Percentiles rank a stretch among this genome's conserved stretches.
These are phyloP conservation scores for Lepidium africanum DNA, from an alignment of 345 rosid genomes.

Conservation along the genomic window DNA sequence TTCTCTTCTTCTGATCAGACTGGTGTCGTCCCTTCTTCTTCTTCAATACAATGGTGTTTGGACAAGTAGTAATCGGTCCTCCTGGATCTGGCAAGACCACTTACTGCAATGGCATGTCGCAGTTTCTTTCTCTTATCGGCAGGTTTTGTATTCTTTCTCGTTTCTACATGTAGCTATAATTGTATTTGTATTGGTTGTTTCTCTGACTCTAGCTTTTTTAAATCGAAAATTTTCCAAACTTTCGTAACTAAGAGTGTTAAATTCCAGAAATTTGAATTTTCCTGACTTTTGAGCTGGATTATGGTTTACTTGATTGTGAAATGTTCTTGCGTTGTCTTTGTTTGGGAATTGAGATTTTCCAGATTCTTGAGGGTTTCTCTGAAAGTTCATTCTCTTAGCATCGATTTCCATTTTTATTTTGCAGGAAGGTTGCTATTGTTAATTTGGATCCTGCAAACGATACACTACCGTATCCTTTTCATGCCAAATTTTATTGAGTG, in stretches of 20 bases:
- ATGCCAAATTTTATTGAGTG: not conserved
- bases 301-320: not conserved
- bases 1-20: not conserved
- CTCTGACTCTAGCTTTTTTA: not conserved
- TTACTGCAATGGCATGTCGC: conserved; percentile 97
- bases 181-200: not conserved
- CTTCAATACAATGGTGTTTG: conserved; percentile 50
- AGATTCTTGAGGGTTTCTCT: not conserved
- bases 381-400: not conserved
- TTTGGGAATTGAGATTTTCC: not conserved
- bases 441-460: conserved; percentile 97
- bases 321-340: not conserved
- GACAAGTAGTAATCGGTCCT: conserved; percentile 93
- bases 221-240: not conserved
- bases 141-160: conserved; percentile 37
- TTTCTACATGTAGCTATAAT: not conserved
- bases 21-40: not conserved
- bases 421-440: conserved; percentile 87
- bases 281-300: not conserved
- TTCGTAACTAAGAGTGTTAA: not conserved
- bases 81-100: conserved; percentile 98
- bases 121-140: conserved; percentile 79
- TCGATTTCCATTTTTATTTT: not conserved
- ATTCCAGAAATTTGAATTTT: not conserved
- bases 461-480: conserved; percentile 67